Percentiles rank a stretch among this genome's conserved stretches.
Conservation (phyloP, 176 grass and related monocot genomes). For the Thalia dealbata region DNA sequence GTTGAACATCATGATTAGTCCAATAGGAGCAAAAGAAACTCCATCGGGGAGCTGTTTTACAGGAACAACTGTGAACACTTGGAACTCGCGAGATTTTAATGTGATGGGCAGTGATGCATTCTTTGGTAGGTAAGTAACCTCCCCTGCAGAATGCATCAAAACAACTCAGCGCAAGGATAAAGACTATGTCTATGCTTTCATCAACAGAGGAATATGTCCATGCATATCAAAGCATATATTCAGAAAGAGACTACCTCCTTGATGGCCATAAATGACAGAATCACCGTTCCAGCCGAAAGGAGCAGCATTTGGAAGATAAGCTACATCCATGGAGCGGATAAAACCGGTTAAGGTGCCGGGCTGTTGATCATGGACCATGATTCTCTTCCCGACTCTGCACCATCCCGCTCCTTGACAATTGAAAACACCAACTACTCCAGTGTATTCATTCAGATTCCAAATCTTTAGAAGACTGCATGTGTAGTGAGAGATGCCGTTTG, state of each 20-base stretch:
- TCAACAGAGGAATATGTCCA: too few relatives aligned
- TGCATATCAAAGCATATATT: neutral
- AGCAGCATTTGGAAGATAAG: conserved; percentile 32
- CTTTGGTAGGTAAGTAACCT: conserved; percentile 39
- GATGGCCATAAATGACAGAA: conserved; percentile 48
- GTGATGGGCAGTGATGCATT: conserved; percentile 46
- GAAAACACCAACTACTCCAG: conserved; percentile 72
- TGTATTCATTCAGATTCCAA: conserved; percentile 74
- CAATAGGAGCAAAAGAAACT: conserved; percentile 51
- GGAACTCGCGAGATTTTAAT: conserved; percentile 49
- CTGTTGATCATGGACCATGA: conserved; percentile 58
- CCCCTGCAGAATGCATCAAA: conserved; percentile 22
- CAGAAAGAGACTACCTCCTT: conserved; percentile 22
- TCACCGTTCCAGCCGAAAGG: conserved; percentile 46
- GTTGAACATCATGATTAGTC: conserved; percentile 59
- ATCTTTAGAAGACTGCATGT: conserved; percentile 54
- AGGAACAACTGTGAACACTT: conserved; percentile 55
- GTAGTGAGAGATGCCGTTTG: neutral
- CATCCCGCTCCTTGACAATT: conserved; percentile 83
- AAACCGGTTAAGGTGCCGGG: conserved; percentile 50
- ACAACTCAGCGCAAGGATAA: neutral
- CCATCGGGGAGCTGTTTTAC: conserved; percentile 35
- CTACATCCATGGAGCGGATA: conserved; percentile 40
- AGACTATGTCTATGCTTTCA: neutral
- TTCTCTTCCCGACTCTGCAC: conserved; percentile 57